Conservation (phyloP, 768 basidiomycete species). For the Pisolithus sp. region DNA sequence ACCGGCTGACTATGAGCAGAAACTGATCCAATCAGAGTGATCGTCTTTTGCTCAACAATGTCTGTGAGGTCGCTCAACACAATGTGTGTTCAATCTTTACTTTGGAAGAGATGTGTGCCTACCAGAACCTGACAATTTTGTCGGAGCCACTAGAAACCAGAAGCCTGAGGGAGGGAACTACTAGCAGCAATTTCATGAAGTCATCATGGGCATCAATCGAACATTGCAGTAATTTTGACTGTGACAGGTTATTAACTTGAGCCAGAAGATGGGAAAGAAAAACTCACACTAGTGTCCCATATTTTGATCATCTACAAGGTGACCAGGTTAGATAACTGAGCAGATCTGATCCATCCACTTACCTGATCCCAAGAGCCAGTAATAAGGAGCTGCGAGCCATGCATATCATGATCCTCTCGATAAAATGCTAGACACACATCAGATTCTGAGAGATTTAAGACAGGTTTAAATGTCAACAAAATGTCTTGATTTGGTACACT, state of each 20-base stretch:
- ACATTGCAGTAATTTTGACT: conserved; percentile 69
- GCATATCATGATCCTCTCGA: conserved; percentile 34
- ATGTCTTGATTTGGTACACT: no score
- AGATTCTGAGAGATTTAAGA: no score
- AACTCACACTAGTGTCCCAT: conserved; percentile 72
- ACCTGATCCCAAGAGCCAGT: conserved; percentile 95
- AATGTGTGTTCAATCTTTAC: neutral
- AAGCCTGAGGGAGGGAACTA: conserved; percentile 58
- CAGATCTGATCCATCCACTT: conserved; percentile 7
- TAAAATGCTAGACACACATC: conserved; percentile 70
- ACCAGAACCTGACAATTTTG: conserved; percentile 86
- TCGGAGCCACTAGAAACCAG: conserved; percentile 88
- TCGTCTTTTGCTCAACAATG: conserved; percentile 31
- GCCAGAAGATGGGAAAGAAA: neutral
- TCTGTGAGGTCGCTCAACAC: conserved; percentile 55
- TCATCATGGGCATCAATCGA: conserved; percentile 78
- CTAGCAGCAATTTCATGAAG: conserved; percentile 81
- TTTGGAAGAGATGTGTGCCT: conserved; percentile 15
- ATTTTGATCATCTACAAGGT: conserved; percentile 72
- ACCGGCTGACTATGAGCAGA: conserved; percentile 87
- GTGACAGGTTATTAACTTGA: conserved; percentile 5
- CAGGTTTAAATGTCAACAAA: no score
- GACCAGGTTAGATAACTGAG: conserved; percentile 7
- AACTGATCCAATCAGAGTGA: conserved; percentile 58
- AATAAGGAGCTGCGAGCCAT: conserved; percentile 52